Base-by-base conservation (phyloP, 768 basidiomycete genomes). In the Gelatoporia subvermispora region DNA sequence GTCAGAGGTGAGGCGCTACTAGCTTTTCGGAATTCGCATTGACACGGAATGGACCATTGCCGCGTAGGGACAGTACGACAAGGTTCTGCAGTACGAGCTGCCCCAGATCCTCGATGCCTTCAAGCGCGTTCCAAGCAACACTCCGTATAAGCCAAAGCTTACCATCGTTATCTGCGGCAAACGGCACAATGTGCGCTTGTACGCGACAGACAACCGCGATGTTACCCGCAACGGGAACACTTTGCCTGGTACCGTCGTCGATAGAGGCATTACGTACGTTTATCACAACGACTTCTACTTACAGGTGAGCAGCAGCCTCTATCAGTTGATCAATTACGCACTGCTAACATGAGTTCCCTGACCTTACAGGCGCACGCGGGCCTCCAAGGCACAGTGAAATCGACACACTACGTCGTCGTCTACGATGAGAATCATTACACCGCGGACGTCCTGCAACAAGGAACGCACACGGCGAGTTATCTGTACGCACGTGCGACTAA, bases 91-190 rank as follows among this genome's bases (percentile, higher is more conserved):
- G 1, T 66, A 81, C 17, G 89, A 92, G 55, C 66, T 88, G 2
- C 78, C 79, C 0, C 72, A 78, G 57, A 79, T 91, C 2, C 54
- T 75, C 0, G 71, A 76, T 4, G 80, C 88, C 0, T 88, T 86
- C 65, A 66, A 73, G 59, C 78, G 66, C 47, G 65, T 43, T 70
- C 76, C 65, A 1, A 68, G 72, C 8, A 67, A 68, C 28, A 65
- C 64, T 8, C 57, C 70, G 0, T 91, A 89, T 59, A 66, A 69
- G 20, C 90, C 90, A 0, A 59, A 63, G 39, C 57, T 93, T 34
- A 80, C 85, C 2, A 87, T 92, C 56, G 65, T 87, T 49, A 82
- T 92, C 35, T 93, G 90, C 57, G 89, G 89, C 60, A 92, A 92
- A 39, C 65, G 68, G 1, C 82, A 84, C 56, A 78, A 83, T 55